phyloP scores from a whole-genome alignment of 2,329 filamentous ascomycete genomes.

The Trichophyton mentagrophytes region DNA sequence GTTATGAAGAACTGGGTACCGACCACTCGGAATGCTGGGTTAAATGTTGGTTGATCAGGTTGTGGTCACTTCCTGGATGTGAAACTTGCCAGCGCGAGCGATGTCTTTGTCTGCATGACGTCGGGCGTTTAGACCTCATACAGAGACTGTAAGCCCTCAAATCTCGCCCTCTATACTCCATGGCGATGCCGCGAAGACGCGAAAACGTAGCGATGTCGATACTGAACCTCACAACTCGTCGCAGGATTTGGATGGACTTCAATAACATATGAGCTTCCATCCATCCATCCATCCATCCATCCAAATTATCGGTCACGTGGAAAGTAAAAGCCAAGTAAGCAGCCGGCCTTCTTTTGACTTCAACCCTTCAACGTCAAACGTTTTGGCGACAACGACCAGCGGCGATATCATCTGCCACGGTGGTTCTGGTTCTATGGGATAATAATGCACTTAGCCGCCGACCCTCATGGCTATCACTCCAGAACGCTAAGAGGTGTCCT shows the following conservation, averaged over 20 bases:
- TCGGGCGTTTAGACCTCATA: background rate
- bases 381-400: background rate
- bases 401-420: background rate
- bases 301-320: background rate
- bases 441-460: background rate
- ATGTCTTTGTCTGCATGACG: background rate
- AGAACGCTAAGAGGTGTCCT: background rate
- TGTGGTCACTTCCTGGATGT: background rate
- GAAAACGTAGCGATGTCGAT: too few relatives aligned
- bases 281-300: background rate
- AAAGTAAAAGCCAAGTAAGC: background rate
- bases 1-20: background rate
- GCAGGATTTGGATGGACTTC: background rate
- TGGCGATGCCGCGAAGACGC: too few relatives aligned
- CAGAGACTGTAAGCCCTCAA: too few relatives aligned
- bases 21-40: background rate
- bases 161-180: background rate
- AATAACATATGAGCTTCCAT: background rate
- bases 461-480: background rate
- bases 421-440: background rate
- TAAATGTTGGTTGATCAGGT: conserved; percentile 1
- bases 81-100: background rate
- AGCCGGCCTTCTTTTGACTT: background rate
- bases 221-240: background rate
- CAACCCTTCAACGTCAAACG: background rate